Evolutionary conservation across 2,329 filamentous ascomycete genomes (phyloP), one percentile per base, ranked within the genome.

Genomic region (Aspergillus phoenicis): DNA sequence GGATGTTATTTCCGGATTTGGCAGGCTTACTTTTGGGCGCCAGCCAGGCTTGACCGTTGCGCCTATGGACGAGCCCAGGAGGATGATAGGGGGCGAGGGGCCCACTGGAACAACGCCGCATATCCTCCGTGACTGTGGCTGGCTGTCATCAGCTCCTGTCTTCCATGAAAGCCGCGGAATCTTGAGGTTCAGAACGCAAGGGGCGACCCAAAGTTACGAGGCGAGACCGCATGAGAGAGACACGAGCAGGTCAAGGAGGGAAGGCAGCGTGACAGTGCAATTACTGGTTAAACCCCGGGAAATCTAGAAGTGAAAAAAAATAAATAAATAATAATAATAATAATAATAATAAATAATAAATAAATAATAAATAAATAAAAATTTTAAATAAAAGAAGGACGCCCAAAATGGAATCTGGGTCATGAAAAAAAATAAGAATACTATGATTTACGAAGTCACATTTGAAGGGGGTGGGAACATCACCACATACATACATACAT

Each of bases 181-280:
- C 61, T 61, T 61, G 58, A 58, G 61, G 63, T 15, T 48, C 45
- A 53, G n/a, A 20, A 57, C 52, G 61, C 60, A 63, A 62, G 61
- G 63, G 58, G 54, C 59, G 55, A 28, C 28, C 20, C 38, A 28
- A 49, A 54, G n/a, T 54, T 61, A 51, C 54, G 49, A 49, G 52
- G 43, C 24, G 17, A 45, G 36, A 39, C 30, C 28, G 43, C 33
- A 36, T 17, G n/a, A 30, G 38, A 15, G 47, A 48, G 47, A 57
- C 30, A 39, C 47, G 43, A 45, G 38, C 20, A 13, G 26, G n/a
- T 8, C 38, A 55, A 30, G 8, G 39, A 47, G 17, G 20, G 28
- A 15, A 36, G 52, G n/a, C 33, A 53, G 17, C 13, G 8, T 39
- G 52, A 26, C 36, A 41, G 30, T 11, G 13, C 10, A 10, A 41